Percentiles rank a stretch among this genome's conserved stretches.
These are phyloP conservation scores for Aspergillus puulaauensis DNA, from an alignment of 2,329 filamentous ascomycete genomes.

Conservation along the genomic window DNA sequence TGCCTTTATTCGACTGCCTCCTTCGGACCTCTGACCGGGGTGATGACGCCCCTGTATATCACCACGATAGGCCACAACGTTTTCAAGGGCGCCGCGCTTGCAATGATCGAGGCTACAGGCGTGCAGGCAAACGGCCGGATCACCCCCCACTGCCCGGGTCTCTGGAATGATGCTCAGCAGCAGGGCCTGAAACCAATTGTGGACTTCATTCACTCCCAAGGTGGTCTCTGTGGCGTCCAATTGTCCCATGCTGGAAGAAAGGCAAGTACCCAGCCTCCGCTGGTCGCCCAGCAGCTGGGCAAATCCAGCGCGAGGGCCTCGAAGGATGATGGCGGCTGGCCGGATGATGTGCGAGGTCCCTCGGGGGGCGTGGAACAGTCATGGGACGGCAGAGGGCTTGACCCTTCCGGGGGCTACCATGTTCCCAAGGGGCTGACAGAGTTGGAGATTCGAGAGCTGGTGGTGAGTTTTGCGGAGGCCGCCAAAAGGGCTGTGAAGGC, in stretches of 20 bases:
- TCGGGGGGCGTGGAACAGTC: neutral
- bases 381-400: neutral
- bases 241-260: slow-evolving; percentile 1
- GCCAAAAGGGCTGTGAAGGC: slow-evolving; percentile 51
- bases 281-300: neutral
- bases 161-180: neutral
- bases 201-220: slow-evolving; percentile 1
- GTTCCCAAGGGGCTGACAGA: slow-evolving; percentile 18
- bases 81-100: neutral
- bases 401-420: neutral
- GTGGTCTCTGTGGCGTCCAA: neutral
- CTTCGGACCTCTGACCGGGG: neutral
- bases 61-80: neutral
- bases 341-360: neutral
- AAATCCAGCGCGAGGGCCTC: neutral
- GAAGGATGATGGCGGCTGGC: neutral
- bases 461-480: slow-evolving; percentile 41
- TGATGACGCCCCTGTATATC: neutral
- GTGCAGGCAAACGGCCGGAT: neutral
- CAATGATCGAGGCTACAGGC: neutral
- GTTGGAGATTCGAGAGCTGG: slow-evolving; percentile 41
- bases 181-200: neutral
- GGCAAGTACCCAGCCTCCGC: neutral
- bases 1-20: neutral
- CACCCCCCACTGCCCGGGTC: neutral